Base-by-base conservation (phyloP, 768 basidiomycete species). In the Rhodosporidiobolus sp. region DNA sequence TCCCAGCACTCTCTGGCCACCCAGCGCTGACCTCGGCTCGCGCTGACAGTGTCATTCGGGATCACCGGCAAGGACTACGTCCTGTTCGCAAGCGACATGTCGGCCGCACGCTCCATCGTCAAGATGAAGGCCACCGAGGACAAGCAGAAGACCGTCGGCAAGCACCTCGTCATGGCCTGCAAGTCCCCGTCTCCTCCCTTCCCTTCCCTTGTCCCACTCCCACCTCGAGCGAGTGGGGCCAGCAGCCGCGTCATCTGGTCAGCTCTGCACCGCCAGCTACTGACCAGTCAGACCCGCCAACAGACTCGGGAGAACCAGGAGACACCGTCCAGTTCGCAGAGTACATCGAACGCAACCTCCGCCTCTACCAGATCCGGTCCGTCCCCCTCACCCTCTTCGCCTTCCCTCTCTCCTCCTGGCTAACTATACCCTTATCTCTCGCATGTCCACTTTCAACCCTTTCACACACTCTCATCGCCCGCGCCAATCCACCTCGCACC, bases 121-220 rank as follows among this genome's bases (percentile, higher is more conserved):
- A 95, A 94, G 83, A 96, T 98, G 93, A 96, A 98, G 84, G 81
- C 85, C 49, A 93, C 96, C 82, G 91, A 92, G 83, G 94, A 98
- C 85, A 97, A 98, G 84, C 92, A 95, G 85, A 93, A 94, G 82
- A 85, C 86, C 32, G 85, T 99, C 54, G 89, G 91, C 73, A 88
- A 93, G 34, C 92, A 96, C 81, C 84, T 98, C 46, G 86, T 94
- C 79, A 95, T 99, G 93, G 88, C 93, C 1, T 92, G 74, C 67
- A 0, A 35, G 74, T 72, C 24, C 24, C 11, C 19, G 50, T 30
- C 12, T 14, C 32, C 24, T 11, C 34, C 30, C 38, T 26, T 46
- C 4, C 28, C 32, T 35, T 24, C 8, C 24, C 11, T 11, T 2
- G 3, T 24, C 17, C 28, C 22, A 22, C 32, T 34, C n/a, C 6